A percentile compares a stretch with the other conserved stretches of the same genome.
These are phyloP conservation scores for Alternaria consortialis DNA, from an alignment of 2,329 filamentous ascomycete species.

Conservation along the genomic window DNA sequence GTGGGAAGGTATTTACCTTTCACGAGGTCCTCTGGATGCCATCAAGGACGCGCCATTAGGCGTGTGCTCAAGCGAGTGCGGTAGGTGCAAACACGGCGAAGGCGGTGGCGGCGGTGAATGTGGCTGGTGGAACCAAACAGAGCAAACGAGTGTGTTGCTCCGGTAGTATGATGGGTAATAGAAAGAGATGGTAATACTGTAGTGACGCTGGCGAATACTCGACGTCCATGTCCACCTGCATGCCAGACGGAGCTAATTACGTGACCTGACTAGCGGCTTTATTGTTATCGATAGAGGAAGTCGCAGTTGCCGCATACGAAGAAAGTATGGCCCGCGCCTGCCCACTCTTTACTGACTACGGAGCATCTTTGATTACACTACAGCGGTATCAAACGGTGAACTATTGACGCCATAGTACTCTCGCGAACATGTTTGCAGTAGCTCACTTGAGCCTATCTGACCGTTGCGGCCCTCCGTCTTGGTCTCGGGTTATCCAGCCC, in stretches of 20 bases:
- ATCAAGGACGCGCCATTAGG: constrained; percentile 51
- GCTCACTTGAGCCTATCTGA: neutral
- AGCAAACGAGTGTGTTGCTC: constrained; percentile 20
- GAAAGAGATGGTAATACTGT: constrained; percentile 23
- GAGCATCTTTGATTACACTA: neutral
- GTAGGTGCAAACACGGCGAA: constrained; percentile 35
- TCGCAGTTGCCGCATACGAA: neutral
- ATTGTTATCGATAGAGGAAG: constrained; percentile 14
- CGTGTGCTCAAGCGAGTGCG: constrained; percentile 49
- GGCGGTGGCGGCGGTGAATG: constrained; percentile 14
- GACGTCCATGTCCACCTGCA: constrained; percentile 13
- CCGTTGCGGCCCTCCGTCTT: neutral
- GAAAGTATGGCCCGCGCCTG: neutral
- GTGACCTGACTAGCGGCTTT: constrained; percentile 16
- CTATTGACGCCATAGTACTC: neutral
- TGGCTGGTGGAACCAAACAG: constrained; percentile 6
- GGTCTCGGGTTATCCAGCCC: neutral
- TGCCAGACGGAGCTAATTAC: constrained; percentile 17
- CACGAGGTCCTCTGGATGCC: constrained; percentile 39
- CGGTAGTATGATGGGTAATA: constrained; percentile 14
- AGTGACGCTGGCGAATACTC: constrained; percentile 11
- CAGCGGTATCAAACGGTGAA: neutral
- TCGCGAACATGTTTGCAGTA: neutral
- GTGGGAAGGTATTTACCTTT: constrained; percentile 33
- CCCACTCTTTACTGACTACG: neutral